These are phyloP conservation scores for Blastobotrys elegans DNA, from an alignment of 1,139 yeast genomes.

Conservation along the genomic window DNA sequence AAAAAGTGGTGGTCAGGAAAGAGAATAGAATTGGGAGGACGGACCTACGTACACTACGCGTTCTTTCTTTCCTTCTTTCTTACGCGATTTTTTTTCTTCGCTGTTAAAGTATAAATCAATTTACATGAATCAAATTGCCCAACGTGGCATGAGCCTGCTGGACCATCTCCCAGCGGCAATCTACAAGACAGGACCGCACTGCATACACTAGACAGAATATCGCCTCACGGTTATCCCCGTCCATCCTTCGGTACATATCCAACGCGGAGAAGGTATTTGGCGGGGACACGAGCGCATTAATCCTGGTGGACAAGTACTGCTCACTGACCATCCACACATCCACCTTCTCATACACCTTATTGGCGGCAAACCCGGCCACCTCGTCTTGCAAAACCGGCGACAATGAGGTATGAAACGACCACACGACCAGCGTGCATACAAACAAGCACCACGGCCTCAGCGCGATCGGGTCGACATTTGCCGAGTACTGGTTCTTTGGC, in stretches of 20 bases:
- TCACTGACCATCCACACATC: conserved; percentile 14
- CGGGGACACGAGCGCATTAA: conserved; percentile 14
- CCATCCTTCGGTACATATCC: conserved; percentile 13
- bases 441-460: conserved; percentile 22
- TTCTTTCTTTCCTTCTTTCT: too few relatives aligned
- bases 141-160: conserved; percentile 17
- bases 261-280: conserved; percentile 10
- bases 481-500: conserved; percentile 12
- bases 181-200: conserved; percentile 13
- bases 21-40: too few relatives aligned
- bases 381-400: neutral
- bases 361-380: conserved; percentile 3
- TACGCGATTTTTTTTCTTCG: too few relatives aligned
- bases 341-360: conserved; percentile 1
- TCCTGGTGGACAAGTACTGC: conserved; percentile 15
- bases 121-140: conserved; percentile 12
- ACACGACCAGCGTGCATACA: conserved; percentile 19
- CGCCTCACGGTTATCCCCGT: conserved; percentile 12
- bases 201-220: conserved; percentile 14
- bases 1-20: too few relatives aligned
- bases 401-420: conserved; percentile 18
- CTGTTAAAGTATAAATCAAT: too few relatives aligned
- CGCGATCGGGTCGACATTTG: conserved; percentile 19
- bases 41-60: too few relatives aligned
- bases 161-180: conserved; percentile 20